Conservation (phyloP, 495 filamentous ascomycete genomes). For the Talaromyces nanjingensis region DNA sequence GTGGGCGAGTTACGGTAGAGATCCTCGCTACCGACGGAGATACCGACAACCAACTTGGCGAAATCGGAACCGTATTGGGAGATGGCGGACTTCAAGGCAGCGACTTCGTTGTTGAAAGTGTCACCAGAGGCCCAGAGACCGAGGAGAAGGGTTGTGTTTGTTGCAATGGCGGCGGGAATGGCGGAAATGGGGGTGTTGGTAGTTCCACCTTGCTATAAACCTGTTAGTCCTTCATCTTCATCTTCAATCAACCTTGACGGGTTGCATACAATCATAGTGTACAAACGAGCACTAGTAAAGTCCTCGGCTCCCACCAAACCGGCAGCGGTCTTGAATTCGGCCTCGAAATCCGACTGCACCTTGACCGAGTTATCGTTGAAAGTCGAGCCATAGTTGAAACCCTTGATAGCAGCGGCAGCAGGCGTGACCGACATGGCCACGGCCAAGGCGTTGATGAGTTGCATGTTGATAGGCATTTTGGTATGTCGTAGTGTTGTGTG, state of each 20-base stretch:
- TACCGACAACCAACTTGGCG: slow-evolving; percentile 62
- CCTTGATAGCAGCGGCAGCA: slow-evolving; percentile 48
- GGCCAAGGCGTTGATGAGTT: slow-evolving; percentile 31
- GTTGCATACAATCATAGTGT: slow-evolving; percentile 46
- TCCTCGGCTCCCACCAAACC: slow-evolving; percentile 60
- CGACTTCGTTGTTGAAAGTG: slow-evolving; percentile 60
- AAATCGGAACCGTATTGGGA: slow-evolving; percentile 54
- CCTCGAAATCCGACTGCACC: slow-evolving; percentile 57
- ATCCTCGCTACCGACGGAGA: slow-evolving; percentile 88
- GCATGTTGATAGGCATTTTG: slow-evolving; percentile 20
- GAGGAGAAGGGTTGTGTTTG: slow-evolving; percentile 64
- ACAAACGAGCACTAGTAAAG: slow-evolving; percentile 67
- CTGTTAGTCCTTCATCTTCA: slow-evolving; percentile 7
- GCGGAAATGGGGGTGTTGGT: slow-evolving; percentile 54
- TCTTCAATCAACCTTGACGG: background rate
- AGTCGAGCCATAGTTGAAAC: slow-evolving; percentile 79
- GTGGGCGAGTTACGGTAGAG: slow-evolving; percentile 71
- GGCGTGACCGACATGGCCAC: slow-evolving; percentile 39
- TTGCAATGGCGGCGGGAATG: slow-evolving; percentile 73
- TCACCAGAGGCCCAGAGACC: slow-evolving; percentile 73
- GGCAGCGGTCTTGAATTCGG: slow-evolving; percentile 64
- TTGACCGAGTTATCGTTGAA: slow-evolving; percentile 56
- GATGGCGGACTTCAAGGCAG: slow-evolving; percentile 60
- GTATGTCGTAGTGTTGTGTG: slow-evolving; percentile 18
- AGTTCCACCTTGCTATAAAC: slow-evolving; percentile 43